These are phyloP conservation scores for Verticillium longisporum DNA, from an alignment of 2,329 filamentous ascomycete genomes.

Conservation along the genomic window DNA sequence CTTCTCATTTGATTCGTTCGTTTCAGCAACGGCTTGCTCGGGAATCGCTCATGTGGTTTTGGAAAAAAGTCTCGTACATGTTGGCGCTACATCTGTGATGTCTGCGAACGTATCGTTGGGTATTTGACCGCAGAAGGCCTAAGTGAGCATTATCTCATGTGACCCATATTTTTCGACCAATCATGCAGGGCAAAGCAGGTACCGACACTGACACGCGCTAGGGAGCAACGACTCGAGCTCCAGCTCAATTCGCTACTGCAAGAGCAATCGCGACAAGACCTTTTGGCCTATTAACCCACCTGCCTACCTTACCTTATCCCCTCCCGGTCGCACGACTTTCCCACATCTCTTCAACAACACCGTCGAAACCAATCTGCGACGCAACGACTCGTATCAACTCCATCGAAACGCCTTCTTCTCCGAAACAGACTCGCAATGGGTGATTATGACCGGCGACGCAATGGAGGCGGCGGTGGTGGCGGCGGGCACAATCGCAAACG, in stretches of 20 bases:
- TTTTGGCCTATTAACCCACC: neutral
- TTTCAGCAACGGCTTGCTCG: neutral
- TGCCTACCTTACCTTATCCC: neutral
- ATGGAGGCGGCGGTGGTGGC: slow-evolving; percentile 34
- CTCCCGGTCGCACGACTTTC: neutral
- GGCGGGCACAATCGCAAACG: slow-evolving; percentile 63
- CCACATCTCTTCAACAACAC: slow-evolving; percentile 3
- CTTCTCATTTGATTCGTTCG: neutral
- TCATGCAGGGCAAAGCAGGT: neutral
- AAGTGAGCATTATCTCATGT: neutral
- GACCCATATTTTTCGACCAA: neutral
- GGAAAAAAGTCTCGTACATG: no score
- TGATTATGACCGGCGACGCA: slow-evolving; percentile 51
- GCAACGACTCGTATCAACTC: neutral
- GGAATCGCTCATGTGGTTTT: no score
- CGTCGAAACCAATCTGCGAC: neutral
- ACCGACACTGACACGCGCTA: neutral
- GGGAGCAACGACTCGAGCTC: neutral
- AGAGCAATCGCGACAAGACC: slow-evolving; percentile 1
- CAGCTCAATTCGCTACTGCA: neutral
- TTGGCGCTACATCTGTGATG: no score
- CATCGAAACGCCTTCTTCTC: neutral
- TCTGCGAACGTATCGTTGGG: no score
- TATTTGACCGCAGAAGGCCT: no score
- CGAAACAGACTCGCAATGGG: slow-evolving; percentile 35